Evolutionary conservation across 2,329 filamentous ascomycete genomes (phyloP).

Genomic region (Ophiostoma quercus): DNA sequence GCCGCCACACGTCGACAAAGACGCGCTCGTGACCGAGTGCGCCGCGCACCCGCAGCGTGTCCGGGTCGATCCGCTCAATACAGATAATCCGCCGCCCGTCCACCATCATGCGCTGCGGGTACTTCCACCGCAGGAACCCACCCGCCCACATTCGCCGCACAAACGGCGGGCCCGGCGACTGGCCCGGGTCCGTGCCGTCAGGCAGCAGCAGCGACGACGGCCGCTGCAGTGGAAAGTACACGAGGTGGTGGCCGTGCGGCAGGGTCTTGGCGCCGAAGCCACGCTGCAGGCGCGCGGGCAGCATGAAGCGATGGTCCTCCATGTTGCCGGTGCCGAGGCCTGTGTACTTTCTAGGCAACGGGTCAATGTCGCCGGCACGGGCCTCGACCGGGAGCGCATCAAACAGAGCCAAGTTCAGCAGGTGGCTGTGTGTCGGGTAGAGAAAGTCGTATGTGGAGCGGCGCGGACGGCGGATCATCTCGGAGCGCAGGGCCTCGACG

Average conservation of each 20-base stretch:
- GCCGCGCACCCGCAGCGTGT: constrained; percentile 25
- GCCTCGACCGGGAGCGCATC: constrained; percentile 33
- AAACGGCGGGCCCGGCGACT: constrained; percentile 69
- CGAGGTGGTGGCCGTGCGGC: constrained; percentile 70
- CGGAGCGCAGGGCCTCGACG: constrained; percentile 22
- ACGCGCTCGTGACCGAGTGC: constrained; percentile 40
- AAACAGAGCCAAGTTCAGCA: constrained; percentile 57
- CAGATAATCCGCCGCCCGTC: constrained; percentile 42
- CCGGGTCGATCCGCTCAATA: constrained; percentile 37
- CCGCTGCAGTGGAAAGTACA: constrained; percentile 76
- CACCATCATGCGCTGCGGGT: constrained; percentile 33
- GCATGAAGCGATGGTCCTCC: not conserved
- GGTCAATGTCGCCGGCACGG: constrained; percentile 28
- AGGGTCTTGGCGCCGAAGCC: constrained; percentile 32
- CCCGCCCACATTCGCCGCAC: constrained; percentile 83
- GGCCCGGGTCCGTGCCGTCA: constrained; percentile 79
- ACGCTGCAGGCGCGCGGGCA: not conserved
- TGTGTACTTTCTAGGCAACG: not conserved
- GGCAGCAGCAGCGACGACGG: constrained; percentile 58
- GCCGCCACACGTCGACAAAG: constrained; percentile 48
- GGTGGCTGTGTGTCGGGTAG: constrained; percentile 57
- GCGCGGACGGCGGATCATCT: constrained; percentile 25
- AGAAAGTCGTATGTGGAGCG: constrained; percentile 43
- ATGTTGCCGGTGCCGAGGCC: constrained; percentile 11
- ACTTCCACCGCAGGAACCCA: constrained; percentile 51